A percentile compares a stretch with the other conserved stretches of the same genome.
phyloP scores from a whole-genome alignment of 257 asterid genomes.

The Penstemon newberryi region DNA sequence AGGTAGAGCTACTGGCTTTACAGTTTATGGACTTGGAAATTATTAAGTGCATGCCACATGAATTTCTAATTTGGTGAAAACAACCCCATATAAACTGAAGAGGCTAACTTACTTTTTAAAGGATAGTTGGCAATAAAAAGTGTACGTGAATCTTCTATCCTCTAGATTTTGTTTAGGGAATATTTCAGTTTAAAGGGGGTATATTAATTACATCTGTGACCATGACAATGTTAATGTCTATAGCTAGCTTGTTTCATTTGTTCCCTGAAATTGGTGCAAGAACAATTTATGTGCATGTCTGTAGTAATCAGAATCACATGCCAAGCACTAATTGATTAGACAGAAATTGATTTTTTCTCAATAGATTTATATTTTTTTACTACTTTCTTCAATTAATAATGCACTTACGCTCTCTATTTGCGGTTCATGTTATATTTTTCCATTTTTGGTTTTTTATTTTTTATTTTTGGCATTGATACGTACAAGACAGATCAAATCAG shows the following conservation, averaged over 20 bases:
- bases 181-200: neutral
- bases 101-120: neutral
- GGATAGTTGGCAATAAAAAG: conserved; percentile 22
- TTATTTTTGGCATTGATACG: neutral
- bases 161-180: neutral
- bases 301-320: conserved; percentile 15
- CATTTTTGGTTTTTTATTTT: neutral
- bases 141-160: neutral
- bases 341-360: too few relatives aligned
- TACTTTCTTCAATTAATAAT: neutral
- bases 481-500: conserved; percentile 5
- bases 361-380: neutral
- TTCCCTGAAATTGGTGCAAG: conserved; percentile 24
- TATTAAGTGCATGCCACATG: neutral
- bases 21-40: neutral
- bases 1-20: neutral
- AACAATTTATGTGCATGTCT: neutral
- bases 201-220: too few relatives aligned
- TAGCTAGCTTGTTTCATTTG: conserved; percentile 13
- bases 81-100: neutral
- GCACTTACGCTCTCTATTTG: conserved; percentile 4
- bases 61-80: conserved; percentile 14
- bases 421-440: conserved; percentile 3
- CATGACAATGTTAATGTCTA: neutral
- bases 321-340: neutral